Evolutionary conservation across 768 basidiomycete species (phyloP), one percentile per base, ranked within the genome.

Genomic region (Phlebiopsis gigantea): DNA sequence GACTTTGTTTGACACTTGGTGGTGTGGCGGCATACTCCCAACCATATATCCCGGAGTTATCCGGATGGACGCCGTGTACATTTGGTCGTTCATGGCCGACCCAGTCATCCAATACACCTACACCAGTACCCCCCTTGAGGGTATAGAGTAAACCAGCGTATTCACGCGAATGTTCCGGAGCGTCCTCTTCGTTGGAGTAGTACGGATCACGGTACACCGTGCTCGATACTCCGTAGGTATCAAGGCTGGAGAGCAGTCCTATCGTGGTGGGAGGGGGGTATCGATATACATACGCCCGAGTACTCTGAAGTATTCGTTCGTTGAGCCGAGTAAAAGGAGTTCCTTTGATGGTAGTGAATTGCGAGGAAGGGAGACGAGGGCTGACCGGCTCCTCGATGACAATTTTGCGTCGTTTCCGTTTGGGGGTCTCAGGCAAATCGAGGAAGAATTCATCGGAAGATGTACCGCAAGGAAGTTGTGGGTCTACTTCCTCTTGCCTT

Each of bases 21-120:
- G 94, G 90, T 55, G 67, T 66, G 51, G 80, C 75, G 0, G 84
- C 85, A 71, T 86, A 95, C 63, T 94, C 92, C 93, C 92, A 95
- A 5, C 90, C 90, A 24, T 73, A 69, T 39, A 83, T 66, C 58
- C 72, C 69, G 3, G 60, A 54, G 30, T 1, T 30, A n/a, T 48
- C 47, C 1, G 21, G 14, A 17, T 48, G 19, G 47, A 26, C 2
- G 7, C 21, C 7, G 4, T n/a, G 5, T 2, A n/a, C 30, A 4
- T 24, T 46, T 4, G 10, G 19, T n/a, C n/a, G 26, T 17, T 30
- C 47, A n/a, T 48, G 47, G 15, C 47, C 47, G 4, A 73, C 62
- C 83, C 93, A 96, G 10, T 84, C 79, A 22, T 85, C 78, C 8
- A 95, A 72, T 30, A 71, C 71, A 22, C 70, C 66, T 10, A 90